Conservation (phyloP, 2,329 filamentous ascomycete species). For the Capronia coronata region DNA sequence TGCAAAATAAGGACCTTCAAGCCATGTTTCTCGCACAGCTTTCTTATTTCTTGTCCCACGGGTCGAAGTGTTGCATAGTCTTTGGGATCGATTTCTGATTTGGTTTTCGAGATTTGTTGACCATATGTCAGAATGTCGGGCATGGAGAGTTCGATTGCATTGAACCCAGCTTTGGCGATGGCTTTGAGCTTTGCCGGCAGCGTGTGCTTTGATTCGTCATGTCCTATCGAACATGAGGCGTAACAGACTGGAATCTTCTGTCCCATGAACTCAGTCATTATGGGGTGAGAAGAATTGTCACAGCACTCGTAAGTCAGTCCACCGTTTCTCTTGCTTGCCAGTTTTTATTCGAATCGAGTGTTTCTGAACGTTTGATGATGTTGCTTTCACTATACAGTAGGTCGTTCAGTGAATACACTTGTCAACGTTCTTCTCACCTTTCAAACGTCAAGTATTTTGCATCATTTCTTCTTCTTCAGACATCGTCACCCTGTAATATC, state of each 20-base stretch:
- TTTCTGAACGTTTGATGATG: no score
- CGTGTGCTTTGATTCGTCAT: slow-evolving; percentile 30
- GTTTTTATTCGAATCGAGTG: no score
- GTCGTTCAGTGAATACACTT: no score
- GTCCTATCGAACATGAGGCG: slow-evolving; percentile 41
- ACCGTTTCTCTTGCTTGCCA: not conserved
- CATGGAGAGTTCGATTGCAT: slow-evolving; percentile 67
- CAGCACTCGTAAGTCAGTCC: not conserved
- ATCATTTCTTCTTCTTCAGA: no score
- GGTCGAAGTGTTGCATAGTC: slow-evolving; percentile 55
- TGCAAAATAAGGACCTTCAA: slow-evolving; percentile 65
- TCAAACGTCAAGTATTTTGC: no score
- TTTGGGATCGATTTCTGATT: slow-evolving; percentile 47
- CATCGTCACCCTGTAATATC: no score
- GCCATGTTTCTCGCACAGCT: slow-evolving; percentile 48
- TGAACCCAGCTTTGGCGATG: slow-evolving; percentile 43
- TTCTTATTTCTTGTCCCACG: slow-evolving; percentile 50
- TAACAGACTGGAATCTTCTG: slow-evolving; percentile 36
- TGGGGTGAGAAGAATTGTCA: not conserved
- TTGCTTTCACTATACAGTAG: no score
- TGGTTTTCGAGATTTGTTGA: slow-evolving; percentile 39
- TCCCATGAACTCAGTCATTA: slow-evolving; percentile 19
- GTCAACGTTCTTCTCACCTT: no score
- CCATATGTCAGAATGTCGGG: slow-evolving; percentile 64
- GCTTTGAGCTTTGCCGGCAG: slow-evolving; percentile 38